These are phyloP conservation scores for Ceratobasidium sp. DNA, from an alignment of 1,284 basidiomycete species.

Conservation along the genomic window DNA sequence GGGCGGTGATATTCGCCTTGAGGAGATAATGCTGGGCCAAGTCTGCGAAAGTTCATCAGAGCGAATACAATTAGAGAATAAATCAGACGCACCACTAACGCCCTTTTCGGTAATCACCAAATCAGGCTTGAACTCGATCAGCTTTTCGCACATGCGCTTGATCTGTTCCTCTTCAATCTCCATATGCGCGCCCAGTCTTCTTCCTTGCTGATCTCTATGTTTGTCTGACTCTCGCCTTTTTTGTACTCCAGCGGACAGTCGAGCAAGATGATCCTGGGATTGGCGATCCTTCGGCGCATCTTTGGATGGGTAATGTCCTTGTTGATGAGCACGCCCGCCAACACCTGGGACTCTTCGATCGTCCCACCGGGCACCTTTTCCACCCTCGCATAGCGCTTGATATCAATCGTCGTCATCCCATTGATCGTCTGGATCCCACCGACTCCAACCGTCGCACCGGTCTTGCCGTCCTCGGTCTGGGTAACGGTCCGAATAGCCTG, in stretches of 20 bases:
- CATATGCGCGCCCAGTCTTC: constrained; percentile 91
- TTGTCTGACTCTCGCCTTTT: constrained; percentile 98
- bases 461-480: constrained; percentile 64
- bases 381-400: constrained; percentile 97
- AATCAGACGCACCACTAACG: constrained; percentile 74
- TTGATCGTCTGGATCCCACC: constrained; percentile 23
- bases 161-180: constrained; percentile 99
- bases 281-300: constrained; percentile 91
- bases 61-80: constrained; percentile 9
- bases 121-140: constrained; percentile 95
- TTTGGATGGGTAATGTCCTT: constrained; percentile 99
- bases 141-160: constrained; percentile 83
- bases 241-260: constrained; percentile 99
- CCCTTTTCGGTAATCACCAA: constrained; percentile 98
- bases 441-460: constrained; percentile 47
- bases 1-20: constrained; percentile 88
- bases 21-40: constrained; percentile 92
- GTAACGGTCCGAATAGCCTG: constrained; percentile 88
- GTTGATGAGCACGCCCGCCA: constrained; percentile 95
- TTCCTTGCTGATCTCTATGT: constrained; percentile 97
- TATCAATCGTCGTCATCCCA: constrained; percentile 87
- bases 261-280: constrained; percentile 88
- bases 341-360: constrained; percentile 89
- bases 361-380: constrained; percentile 98
- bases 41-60: constrained; percentile 61